Base-by-base conservation (phyloP, 2,329 filamentous ascomycete species). In the Exophiala sp. region DNA sequence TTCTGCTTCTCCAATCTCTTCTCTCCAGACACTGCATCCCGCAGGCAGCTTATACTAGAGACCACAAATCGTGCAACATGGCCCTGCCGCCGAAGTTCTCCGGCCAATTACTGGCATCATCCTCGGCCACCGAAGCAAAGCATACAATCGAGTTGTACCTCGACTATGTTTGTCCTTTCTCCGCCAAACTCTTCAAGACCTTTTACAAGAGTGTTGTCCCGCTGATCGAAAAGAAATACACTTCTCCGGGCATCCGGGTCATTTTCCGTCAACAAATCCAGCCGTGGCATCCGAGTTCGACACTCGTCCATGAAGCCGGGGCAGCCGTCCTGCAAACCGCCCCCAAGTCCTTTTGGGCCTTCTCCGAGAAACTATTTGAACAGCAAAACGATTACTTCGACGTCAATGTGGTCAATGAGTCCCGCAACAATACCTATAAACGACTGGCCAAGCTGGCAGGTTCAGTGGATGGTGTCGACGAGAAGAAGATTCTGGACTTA, bases 191-290 rank as follows among this genome's bases (percentile, higher is more conserved):
- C 62, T 96, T 93, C 79, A 79, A 82, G 56, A 91, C 86, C 1
- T 70, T 96, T 60, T 83, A 84, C 69, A 72, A 68, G 50, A 69
- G 74, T 23, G 79, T 95, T 51, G 73, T 80, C 52, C 83, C 86
- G 1, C 66, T 79, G 41, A 75, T 95, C 60, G 73, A 76, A 54
- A 61, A 74, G 43, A 81, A 82, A 61, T 82, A 85, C 57, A 61
- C 71, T 19, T 75, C 73, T 52, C 57, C 59, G 3, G 76, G 75
- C 54, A 71, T 95, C 2, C 77, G 70, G 61, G 75, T 95, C 60
- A 79, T 97, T 63, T 87, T 96, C 75, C 85, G 90, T 43, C 90
- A 91, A 66, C 89, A 95, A 66, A 81, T 96, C 63, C 89, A 95
- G 72, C 88, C 89, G 11, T 95, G 91, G 91, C 90, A 97, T 70